A percentile compares a stretch with the other conserved stretches of the same genome.
These are phyloP conservation scores for Pyrenophora teres DNA, from an alignment of 2,329 filamentous ascomycete species.

Conservation along the genomic window DNA sequence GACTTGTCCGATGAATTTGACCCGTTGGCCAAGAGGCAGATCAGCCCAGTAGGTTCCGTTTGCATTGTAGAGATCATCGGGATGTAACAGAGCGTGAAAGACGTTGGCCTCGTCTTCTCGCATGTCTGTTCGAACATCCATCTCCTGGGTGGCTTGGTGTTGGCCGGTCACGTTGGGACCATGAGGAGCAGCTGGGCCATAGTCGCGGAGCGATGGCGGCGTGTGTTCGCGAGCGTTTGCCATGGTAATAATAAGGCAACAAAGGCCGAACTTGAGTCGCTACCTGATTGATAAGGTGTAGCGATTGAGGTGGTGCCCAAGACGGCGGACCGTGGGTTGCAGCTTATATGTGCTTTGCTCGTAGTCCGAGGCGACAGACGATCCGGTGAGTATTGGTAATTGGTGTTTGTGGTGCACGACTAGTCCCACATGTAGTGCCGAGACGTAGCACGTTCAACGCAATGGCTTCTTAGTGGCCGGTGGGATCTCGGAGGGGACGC, in stretches of 20 bases:
- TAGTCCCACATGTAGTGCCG: constrained; percentile 17
- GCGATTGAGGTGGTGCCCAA: not conserved
- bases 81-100: constrained; percentile 81
- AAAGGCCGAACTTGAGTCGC: not conserved
- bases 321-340: constrained; percentile 2
- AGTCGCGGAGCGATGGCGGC: constrained; percentile 49
- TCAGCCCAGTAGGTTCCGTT: constrained; percentile 94
- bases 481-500: constrained; percentile 5
- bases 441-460: constrained; percentile 25
- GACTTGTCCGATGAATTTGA: constrained; percentile 75
- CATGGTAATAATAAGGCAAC: constrained; percentile 21
- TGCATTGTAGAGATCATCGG: constrained; percentile 83
- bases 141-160: constrained; percentile 51
- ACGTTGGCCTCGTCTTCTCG: constrained; percentile 62
- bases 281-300: not conserved
- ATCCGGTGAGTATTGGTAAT: not conserved
- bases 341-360: constrained; percentile 19
- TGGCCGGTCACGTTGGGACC: constrained; percentile 53
- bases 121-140: constrained; percentile 54
- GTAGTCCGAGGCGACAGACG: not conserved
- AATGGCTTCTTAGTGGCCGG: constrained; percentile 24
- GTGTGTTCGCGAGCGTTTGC: constrained; percentile 28
- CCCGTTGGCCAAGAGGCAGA: constrained; percentile 69
- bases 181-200: constrained; percentile 55
- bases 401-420: constrained; percentile 1